phyloP scores from a whole-genome alignment of 73 alveolate genomes.

The Uronychia setigera region DNA sequence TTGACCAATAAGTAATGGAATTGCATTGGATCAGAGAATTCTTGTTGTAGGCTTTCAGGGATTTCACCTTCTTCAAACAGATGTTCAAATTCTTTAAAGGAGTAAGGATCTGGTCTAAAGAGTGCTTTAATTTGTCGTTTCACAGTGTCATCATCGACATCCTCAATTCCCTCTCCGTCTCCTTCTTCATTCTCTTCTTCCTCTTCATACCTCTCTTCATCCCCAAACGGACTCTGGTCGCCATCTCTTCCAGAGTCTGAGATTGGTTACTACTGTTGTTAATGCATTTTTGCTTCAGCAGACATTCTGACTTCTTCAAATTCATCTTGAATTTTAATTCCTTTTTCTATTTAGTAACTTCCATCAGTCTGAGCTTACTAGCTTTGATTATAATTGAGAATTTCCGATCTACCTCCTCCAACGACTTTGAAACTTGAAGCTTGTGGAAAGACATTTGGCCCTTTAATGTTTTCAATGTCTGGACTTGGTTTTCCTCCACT shows the following conservation, averaged over 20 bases:
- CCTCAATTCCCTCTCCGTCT: background rate
- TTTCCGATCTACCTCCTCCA: no score
- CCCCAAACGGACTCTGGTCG: background rate
- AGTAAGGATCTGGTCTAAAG: conserved; percentile 45
- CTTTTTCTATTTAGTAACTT: no score
- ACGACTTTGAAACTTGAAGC: background rate
- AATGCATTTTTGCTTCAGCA: no score
- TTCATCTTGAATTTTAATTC: no score
- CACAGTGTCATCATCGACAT: background rate
- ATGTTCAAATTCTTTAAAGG: conserved; percentile 54
- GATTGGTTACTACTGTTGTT: no score
- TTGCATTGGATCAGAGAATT: conserved; percentile 65
- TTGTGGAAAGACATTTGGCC: background rate
- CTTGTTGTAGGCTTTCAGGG: conserved; percentile 28
- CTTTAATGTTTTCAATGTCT: background rate
- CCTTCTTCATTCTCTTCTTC: background rate
- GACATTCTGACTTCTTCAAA: no score
- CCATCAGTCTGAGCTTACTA: no score
- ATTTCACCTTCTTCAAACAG: conserved; percentile 56
- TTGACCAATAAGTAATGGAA: conserved; percentile 63
- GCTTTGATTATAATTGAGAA: no score
- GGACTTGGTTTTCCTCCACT: background rate
- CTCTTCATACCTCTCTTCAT: background rate
- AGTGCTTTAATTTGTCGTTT: background rate
- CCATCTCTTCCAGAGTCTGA: background rate